Base-by-base conservation (phyloP, 805 yeast species). In the Metschnikowia arizonensis region DNA sequence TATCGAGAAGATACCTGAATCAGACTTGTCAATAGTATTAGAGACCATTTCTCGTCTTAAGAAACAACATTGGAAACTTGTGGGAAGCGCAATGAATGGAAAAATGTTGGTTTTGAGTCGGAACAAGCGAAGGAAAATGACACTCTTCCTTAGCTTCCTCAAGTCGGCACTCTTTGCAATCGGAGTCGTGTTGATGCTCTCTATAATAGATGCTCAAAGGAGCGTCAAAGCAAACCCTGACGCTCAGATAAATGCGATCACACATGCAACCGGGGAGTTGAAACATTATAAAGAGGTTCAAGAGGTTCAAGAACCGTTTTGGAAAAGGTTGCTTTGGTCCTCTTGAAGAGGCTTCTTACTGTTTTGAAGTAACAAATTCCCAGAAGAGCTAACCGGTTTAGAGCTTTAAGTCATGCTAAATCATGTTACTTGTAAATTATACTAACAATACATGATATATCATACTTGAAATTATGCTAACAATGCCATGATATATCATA, bases 61-160 rank as follows among this genome's bases (percentile, higher is more conserved):
- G 44, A 62, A 58, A 19, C 58, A 61, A 18, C 69, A 69, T 10
- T 83, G 84, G 85, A 68, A 62, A 45, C 65, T 82, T n/a, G 64
- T 79, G 28, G 86, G 81, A 3, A 73, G 78, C 23, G 76, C 77
- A 8, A 44, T 42, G 23, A 24, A 49, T 4, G 46, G 50, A 14
- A 48, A 41, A 19, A 50, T 52, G 52, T 39, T 55, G 26, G 55
- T 55, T 3, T 54, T 55, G 40, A 46, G 50, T 41, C 42, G 52
- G 5, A 25, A 24, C 10, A 33, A 25, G 14, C 34, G 24, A 4
- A 25, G 28, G 14, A 32, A 42, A 30, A 23, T 29, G 26, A 10
- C 23, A 3, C 21, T 25, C 5, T 31, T 45, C n/a, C 26, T 39
- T 18, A 37, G n/a, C 19, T 25, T 40, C 10, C 17, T 60, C 25